Evolutionary conservation across 2,329 filamentous ascomycete genomes (phyloP).

Genomic region (Bipolaris oryzae): DNA sequence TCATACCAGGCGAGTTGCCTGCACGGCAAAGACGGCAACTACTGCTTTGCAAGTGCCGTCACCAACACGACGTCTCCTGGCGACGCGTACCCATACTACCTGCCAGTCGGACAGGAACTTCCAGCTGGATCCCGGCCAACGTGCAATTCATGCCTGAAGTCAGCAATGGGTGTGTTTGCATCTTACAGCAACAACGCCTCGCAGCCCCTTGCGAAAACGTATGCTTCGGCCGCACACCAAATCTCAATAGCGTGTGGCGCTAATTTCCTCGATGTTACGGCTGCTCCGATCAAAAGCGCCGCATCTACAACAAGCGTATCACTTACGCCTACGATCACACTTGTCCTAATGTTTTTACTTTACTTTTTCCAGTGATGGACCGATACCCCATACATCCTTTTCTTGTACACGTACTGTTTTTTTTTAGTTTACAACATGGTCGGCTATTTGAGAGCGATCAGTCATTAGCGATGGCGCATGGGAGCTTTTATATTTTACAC

Average conservation of each 20-base stretch:
- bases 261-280: constrained; percentile 58
- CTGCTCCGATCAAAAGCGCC: constrained; percentile 50
- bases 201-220: constrained; percentile 71
- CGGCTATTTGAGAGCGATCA: constrained; percentile 29
- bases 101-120: constrained; percentile 77
- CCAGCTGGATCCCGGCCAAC: constrained; percentile 70
- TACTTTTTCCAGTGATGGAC: constrained; percentile 39
- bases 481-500: constrained; percentile 20
- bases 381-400: constrained; percentile 18
- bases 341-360: constrained; percentile 45
- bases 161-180: constrained; percentile 83
- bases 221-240: constrained; percentile 71
- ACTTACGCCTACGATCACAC: constrained; percentile 38
- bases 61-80: constrained; percentile 73
- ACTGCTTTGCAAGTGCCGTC: constrained; percentile 84
- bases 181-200: constrained; percentile 68
- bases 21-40: constrained; percentile 65
- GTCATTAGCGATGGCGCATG: constrained; percentile 48
- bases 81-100: constrained; percentile 82
- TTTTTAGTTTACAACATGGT: constrained; percentile 17
- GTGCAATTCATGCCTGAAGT: constrained; percentile 76
- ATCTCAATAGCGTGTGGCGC: constrained; percentile 70
- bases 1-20: constrained; percentile 84
- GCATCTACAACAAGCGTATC: constrained; percentile 29
- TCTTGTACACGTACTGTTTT: constrained; percentile 30